Percentiles rank a stretch among this genome's conserved stretches.
These are phyloP conservation scores for Coelastrella sp. DNA, from an alignment of 139 green algal genomes.

Conservation along the genomic window DNA sequence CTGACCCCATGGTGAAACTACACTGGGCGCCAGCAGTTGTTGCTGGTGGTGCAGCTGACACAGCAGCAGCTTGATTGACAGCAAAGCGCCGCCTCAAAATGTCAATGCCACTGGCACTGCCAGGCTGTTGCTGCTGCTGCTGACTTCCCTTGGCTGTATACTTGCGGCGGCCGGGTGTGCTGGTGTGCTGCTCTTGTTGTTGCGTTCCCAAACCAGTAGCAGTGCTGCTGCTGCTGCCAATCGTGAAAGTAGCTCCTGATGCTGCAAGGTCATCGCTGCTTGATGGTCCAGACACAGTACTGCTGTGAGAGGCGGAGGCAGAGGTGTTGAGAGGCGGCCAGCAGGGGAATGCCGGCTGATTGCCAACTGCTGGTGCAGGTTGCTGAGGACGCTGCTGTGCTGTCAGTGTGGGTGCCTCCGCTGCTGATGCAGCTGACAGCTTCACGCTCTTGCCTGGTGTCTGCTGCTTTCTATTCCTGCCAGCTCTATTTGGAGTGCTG, in stretches of 20 bases:
- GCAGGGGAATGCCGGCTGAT: neutral
- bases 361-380: neutral
- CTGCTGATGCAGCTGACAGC: neutral
- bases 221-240: neutral
- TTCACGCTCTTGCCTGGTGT: slow-evolving; percentile 11
- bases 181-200: neutral
- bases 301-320: neutral
- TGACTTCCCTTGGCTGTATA: neutral
- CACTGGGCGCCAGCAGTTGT: neutral
- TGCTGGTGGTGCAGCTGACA: neutral
- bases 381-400: neutral
- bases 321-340: slow-evolving; percentile 4
- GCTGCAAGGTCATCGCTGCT: neutral
- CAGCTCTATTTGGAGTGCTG: neutral
- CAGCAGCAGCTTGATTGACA: neutral
- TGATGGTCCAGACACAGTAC: neutral
- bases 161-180: neutral
- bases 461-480: slow-evolving; percentile 8
- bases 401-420: neutral
- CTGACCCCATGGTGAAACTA: neutral
- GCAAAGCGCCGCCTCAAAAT: neutral
- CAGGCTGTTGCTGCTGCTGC: slow-evolving; percentile 18
- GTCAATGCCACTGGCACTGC: neutral
- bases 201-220: neutral
- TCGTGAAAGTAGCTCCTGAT: neutral